Conservation (phyloP, 306 rosid species). For the Styphnolobium japonicum region DNA sequence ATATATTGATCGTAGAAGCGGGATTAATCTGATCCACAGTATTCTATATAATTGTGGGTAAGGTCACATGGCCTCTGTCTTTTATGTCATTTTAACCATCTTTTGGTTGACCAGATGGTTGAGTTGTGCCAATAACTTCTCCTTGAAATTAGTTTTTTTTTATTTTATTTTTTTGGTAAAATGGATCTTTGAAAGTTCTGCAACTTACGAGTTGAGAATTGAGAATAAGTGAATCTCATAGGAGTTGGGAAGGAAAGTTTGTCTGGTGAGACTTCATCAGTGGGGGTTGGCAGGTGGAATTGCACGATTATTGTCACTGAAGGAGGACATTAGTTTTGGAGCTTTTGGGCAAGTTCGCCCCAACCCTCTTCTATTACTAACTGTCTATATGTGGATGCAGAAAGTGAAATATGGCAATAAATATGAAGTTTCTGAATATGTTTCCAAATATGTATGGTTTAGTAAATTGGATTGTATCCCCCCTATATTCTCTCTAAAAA, state of each 20-base stretch:
- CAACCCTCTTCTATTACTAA: not conserved
- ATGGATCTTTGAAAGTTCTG: not conserved
- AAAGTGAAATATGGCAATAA: not conserved
- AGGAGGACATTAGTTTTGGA: not conserved
- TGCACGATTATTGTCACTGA: not conserved
- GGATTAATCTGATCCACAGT: conserved; percentile 78
- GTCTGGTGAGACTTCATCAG: not conserved
- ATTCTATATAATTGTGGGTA: conserved; percentile 84
- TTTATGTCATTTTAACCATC: not conserved
- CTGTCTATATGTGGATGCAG: not conserved
- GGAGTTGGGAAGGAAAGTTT: not conserved
- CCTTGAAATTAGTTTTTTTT: not conserved
- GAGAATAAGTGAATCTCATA: not conserved
- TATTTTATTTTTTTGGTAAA: too few relatives aligned
- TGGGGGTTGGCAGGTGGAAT: not conserved
- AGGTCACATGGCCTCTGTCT: conserved; percentile 32
- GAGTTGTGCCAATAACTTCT: not conserved
- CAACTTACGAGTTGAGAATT: not conserved
- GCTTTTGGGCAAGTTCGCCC: not conserved
- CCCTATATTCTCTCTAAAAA: not conserved
- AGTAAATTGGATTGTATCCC: not conserved
- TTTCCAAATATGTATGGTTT: not conserved
- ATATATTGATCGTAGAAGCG: conserved; percentile 82
- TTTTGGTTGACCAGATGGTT: not conserved
- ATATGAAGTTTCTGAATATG: not conserved